Conservation (phyloP, 306 rosid species). For the Inga laurina region DNA sequence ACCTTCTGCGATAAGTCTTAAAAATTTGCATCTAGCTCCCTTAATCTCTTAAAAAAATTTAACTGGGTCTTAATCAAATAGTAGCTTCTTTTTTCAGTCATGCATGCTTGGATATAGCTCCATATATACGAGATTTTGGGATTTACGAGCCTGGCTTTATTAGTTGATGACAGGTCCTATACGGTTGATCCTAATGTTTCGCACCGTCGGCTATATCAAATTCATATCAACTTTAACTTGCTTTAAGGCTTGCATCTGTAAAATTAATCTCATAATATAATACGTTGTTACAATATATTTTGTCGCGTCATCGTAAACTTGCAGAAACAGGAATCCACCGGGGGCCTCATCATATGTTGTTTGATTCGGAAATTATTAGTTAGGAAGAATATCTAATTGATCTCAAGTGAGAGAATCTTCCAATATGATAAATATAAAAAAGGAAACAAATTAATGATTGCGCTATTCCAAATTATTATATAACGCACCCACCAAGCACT, state of each 20-base stretch:
- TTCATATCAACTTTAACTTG: not conserved
- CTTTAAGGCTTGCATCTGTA: not conserved
- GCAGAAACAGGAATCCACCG: not conserved
- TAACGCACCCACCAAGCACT: not conserved
- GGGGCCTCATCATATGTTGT: not conserved
- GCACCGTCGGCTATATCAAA: not conserved
- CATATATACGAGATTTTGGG: not conserved
- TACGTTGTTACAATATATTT: not conserved
- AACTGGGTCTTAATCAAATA: not conserved
- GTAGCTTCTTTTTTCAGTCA: not conserved
- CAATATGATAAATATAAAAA: not conserved
- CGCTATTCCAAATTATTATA: slow-evolving; percentile 13
- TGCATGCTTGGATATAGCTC: not conserved
- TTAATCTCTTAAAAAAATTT: too few species aligned
- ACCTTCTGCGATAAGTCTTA: not conserved
- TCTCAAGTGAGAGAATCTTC: not conserved
- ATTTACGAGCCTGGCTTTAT: not conserved
- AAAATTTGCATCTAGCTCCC: not conserved
- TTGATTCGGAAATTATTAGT: not conserved
- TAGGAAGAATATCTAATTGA: not conserved
- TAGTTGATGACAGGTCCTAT: not conserved
- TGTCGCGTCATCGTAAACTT: not conserved
- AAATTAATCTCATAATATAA: not conserved
- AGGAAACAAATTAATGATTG: not conserved
- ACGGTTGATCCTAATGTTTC: not conserved